These are phyloP conservation scores for Plasmodium ovale DNA, from an alignment of 169 alveolate genomes.

Conservation along the genomic window DNA sequence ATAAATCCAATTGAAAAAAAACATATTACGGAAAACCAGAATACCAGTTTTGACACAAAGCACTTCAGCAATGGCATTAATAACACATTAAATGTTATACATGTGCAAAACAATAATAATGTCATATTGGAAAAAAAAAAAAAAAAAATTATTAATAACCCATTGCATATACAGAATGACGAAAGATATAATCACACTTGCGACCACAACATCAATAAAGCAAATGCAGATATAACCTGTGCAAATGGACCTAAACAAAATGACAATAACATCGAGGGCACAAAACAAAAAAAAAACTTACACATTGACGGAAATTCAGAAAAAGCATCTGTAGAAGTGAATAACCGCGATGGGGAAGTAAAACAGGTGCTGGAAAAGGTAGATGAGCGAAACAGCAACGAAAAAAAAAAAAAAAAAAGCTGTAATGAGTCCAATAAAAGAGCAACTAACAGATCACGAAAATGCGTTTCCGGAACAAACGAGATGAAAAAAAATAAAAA, in stretches of 20 bases:
- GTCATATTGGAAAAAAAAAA: too few relatives aligned
- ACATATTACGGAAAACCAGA: neutral
- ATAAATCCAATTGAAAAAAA: neutral
- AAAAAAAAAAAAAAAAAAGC: neutral
- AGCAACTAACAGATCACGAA: neutral
- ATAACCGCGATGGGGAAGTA: too few relatives aligned
- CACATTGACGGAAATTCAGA: too few relatives aligned
- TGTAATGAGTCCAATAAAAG: neutral
- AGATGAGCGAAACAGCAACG: too few relatives aligned
- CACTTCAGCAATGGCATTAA: neutral
- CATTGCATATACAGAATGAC: neutral
- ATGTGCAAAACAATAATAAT: neutral
- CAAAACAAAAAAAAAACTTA: too few relatives aligned
- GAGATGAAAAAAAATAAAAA: conserved; percentile 21
- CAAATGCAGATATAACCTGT: too few relatives aligned
- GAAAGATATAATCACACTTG: neutral
- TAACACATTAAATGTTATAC: neutral
- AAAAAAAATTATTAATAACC: too few relatives aligned
- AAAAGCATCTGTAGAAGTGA: too few relatives aligned
- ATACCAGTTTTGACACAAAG: neutral
- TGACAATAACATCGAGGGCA: too few relatives aligned
- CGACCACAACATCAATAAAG: too few relatives aligned
- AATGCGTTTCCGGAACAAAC: neutral
- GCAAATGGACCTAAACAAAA: too few relatives aligned
- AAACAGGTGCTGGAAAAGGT: too few relatives aligned